Percentiles rank a stretch among this genome's conserved stretches.
Evolutionary conservation across 2,329 filamentous ascomycete genomes (phyloP).

Genomic region (Onygenales sp.): DNA sequence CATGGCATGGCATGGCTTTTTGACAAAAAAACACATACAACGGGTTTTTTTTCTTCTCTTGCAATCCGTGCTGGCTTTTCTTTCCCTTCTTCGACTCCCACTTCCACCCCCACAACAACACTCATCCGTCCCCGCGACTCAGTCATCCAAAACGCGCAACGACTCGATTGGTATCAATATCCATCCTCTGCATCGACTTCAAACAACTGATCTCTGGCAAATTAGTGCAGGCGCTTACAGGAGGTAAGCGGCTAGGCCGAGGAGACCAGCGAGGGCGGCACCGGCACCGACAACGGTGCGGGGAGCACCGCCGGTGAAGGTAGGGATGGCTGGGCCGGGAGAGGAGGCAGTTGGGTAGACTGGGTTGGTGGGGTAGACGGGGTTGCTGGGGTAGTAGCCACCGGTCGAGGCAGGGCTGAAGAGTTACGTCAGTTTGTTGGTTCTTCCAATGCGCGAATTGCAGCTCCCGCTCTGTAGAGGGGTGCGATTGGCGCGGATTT

Average conservation of each 20-base stretch:
- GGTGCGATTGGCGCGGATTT: not conserved
- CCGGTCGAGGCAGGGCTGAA: conserved; percentile 13
- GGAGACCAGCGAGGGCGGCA: conserved; percentile 43
- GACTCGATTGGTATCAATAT: not conserved
- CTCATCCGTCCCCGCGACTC: too few relatives aligned
- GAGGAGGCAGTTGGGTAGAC: conserved; percentile 15
- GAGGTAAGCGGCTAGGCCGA: conserved; percentile 41
- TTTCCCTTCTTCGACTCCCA: too few relatives aligned
- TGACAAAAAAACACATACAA: too few relatives aligned
- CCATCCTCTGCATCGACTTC: not conserved
- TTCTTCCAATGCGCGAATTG: not conserved
- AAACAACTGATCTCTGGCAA: not conserved
- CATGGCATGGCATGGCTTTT: too few relatives aligned
- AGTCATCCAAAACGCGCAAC: too few relatives aligned
- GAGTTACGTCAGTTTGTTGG: not conserved
- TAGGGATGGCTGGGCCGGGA: conserved; percentile 20
- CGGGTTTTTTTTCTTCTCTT: too few relatives aligned
- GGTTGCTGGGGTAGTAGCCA: conserved; percentile 13
- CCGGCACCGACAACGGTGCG: conserved; percentile 39
- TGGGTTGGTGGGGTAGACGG: conserved; percentile 13
- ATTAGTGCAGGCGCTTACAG: conserved; percentile 26
- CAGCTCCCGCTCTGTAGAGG: not conserved
- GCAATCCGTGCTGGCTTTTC: too few relatives aligned
- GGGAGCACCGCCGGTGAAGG: conserved; percentile 44
- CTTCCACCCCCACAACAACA: too few relatives aligned